Base-by-base conservation (phyloP, 768 basidiomycete species). In the Infundibulicybe gibba region DNA sequence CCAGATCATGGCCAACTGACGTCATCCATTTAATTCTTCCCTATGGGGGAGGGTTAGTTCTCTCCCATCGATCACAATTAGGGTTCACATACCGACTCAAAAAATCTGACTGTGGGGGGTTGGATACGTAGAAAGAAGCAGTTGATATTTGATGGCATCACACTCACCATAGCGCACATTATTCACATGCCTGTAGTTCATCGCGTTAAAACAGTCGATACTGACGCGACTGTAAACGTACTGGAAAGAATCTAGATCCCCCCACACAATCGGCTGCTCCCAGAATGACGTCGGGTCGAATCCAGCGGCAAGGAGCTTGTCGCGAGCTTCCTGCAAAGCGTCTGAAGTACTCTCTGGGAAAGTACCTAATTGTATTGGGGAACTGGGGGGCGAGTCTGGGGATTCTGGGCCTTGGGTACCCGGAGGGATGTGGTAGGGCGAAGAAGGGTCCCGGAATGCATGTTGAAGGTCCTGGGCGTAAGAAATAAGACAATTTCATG, bases 211-310 rank as follows among this genome's bases (percentile, higher is more conserved):
- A 13, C 14, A n/a, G 20, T 49, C 14, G 39, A 33, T 47, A 13
- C 35, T 40, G 13, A 47, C n/a, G 33, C 33, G 43, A 40, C 14
- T 25, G 14, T 14, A 16, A 15, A 72, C 85, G 37, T 59, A 87
- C 88, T 83, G 82, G 58, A 89, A 87, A 1, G 87, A 68, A 54
- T 90, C 88, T 25, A 85, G 81, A 52, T 90, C 83, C 43, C 88
- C 88, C 87, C 87, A 90, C 0, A 74, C 80, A n/a, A 90, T 76
- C 12, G 66, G 68, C 57, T 90, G 87, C 57, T 88, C 84, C 82
- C 83, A 88, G 46, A 90, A 81, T n/a, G 83, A 85, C 20, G 61
- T 53, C 2, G 79, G 71, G 57, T 88, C 83, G 50, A 79, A 80
- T 0, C 85, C 83, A 14, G 52, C 70, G 58, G 20, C 51, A 10